Evolutionary conservation across 176 grass and related monocot genomes (phyloP).

Genomic region (Eremochloa ophiuroides): DNA sequence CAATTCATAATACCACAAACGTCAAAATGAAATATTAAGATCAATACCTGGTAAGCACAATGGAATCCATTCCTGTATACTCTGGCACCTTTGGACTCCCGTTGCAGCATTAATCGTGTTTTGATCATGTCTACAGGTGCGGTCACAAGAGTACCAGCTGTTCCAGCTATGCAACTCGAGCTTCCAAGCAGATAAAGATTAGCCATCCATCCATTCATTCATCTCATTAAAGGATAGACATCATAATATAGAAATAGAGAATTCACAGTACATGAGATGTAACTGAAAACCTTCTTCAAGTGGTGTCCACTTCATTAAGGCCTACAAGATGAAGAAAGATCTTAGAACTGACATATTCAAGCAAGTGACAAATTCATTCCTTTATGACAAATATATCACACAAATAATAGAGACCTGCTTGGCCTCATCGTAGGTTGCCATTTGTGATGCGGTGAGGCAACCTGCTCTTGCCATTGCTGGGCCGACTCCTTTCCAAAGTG

Average conservation of each 20-base stretch:
- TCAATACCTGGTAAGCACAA: constrained; percentile 83
- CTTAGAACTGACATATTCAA: neutral
- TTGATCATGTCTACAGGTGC: constrained; percentile 92
- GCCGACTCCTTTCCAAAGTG: constrained; percentile 97
- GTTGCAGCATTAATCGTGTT: constrained; percentile 93
- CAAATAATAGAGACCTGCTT: constrained; percentile 51
- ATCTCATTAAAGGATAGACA: constrained; percentile 23
- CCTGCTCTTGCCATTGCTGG: constrained; percentile 93
- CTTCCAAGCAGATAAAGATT: constrained; percentile 48
- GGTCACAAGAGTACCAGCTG: constrained; percentile 68
- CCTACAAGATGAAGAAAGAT: constrained; percentile 42
- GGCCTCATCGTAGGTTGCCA: constrained; percentile 93
- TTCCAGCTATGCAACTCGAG: constrained; percentile 93
- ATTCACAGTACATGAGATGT: constrained; percentile 90
- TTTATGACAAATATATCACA: neutral
- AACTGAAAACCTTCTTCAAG: constrained; percentile 84
- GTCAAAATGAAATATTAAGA: constrained; percentile 14
- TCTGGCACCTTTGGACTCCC: constrained; percentile 46
- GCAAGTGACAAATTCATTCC: neutral
- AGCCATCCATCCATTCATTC: constrained; percentile 28
- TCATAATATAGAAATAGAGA: constrained; percentile 25
- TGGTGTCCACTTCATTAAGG: constrained; percentile 70
- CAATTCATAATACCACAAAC: neutral
- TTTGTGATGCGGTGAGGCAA: constrained; percentile 89
- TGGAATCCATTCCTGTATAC: constrained; percentile 81